These are phyloP conservation scores for Sergeia podlipaevii DNA, from an alignment of 208 protist genomes.

Conservation along the genomic window DNA sequence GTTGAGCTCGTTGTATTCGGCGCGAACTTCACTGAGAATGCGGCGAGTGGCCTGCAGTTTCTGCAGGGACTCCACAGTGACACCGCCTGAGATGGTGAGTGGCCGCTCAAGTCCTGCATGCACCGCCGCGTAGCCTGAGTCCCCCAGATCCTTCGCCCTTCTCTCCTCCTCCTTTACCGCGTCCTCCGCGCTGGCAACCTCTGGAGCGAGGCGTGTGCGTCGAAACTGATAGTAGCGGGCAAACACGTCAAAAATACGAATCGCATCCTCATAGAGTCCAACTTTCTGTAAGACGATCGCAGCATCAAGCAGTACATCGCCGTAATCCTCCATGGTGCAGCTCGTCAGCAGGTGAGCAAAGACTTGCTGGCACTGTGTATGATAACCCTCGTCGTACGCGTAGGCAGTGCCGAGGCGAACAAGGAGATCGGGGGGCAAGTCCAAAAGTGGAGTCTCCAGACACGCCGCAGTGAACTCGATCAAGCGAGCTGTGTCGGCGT, in stretches of 20 bases:
- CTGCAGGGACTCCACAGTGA: slow-evolving; percentile 2
- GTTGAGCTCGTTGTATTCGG: slow-evolving; percentile 26
- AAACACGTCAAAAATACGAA: slow-evolving; percentile 58
- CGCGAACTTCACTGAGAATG: slow-evolving; percentile 4
- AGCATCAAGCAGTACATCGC: slow-evolving; percentile 79
- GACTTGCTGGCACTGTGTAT: slow-evolving; percentile 75
- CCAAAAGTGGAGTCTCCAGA: slow-evolving; percentile 58
- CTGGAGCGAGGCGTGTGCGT: slow-evolving; percentile 18
- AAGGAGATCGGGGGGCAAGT: slow-evolving; percentile 82
- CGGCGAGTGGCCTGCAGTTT: neutral
- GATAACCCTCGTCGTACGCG: slow-evolving; percentile 40
- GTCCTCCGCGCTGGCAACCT: neutral
- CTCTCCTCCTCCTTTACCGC: neutral
- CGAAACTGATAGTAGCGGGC: slow-evolving; percentile 66
- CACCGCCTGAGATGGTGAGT: slow-evolving; percentile 9
- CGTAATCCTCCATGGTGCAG: slow-evolving; percentile 82
- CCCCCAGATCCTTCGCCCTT: slow-evolving; percentile 2
- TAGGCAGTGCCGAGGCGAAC: slow-evolving; percentile 79
- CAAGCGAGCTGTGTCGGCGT: slow-evolving; percentile 65
- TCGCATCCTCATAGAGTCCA: slow-evolving; percentile 56
- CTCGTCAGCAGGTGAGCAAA: slow-evolving; percentile 70
- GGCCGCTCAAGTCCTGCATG: slow-evolving; percentile 10
- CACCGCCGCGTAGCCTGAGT: slow-evolving; percentile 15
- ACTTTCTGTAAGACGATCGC: slow-evolving; percentile 71
- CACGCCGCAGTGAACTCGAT: slow-evolving; percentile 63